Conservation (phyloP, 2,329 filamentous ascomycete species). For the Paramyrothecium roridum region DNA sequence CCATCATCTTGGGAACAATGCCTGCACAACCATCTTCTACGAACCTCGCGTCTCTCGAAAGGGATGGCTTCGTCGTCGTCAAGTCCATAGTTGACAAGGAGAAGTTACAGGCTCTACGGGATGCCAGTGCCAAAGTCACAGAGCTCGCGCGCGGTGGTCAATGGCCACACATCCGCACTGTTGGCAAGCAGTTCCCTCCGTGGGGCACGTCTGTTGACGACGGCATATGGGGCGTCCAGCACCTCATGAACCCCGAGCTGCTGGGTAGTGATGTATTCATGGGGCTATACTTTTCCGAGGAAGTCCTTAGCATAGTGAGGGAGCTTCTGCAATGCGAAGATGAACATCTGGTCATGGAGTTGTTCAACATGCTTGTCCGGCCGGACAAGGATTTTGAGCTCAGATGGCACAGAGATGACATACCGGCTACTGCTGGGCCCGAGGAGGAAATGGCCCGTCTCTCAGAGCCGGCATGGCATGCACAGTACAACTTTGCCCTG, state of each 20-base stretch:
- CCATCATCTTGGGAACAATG: neutral
- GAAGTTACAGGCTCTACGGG: conserved; percentile 57
- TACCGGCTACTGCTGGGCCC: conserved; percentile 60
- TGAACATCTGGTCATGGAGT: conserved; percentile 75
- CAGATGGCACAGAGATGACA: conserved; percentile 84
- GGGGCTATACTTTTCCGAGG: conserved; percentile 67
- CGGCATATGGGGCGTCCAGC: conserved; percentile 89
- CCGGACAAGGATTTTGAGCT: conserved; percentile 71
- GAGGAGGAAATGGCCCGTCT: conserved; percentile 67
- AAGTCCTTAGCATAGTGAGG: conserved; percentile 60
- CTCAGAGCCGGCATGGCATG: conserved; percentile 61
- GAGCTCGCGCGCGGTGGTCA: conserved; percentile 61
- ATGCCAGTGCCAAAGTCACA: conserved; percentile 55
- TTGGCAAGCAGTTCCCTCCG: conserved; percentile 88
- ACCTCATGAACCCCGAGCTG: conserved; percentile 73
- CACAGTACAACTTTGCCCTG: conserved; percentile 85
- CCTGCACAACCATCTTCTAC: neutral
- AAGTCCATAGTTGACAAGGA: conserved; percentile 57
- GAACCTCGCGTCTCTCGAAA: conserved; percentile 43
- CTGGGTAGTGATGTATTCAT: conserved; percentile 61
- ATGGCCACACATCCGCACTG: conserved; percentile 80
- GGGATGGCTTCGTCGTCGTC: conserved; percentile 74
- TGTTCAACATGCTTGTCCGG: conserved; percentile 81
- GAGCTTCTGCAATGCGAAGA: conserved; percentile 57
- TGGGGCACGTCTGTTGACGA: conserved; percentile 61